Evolutionary conservation across 2,329 filamentous ascomycete species (phyloP).

Genomic region (Albifimbria verrucaria): DNA sequence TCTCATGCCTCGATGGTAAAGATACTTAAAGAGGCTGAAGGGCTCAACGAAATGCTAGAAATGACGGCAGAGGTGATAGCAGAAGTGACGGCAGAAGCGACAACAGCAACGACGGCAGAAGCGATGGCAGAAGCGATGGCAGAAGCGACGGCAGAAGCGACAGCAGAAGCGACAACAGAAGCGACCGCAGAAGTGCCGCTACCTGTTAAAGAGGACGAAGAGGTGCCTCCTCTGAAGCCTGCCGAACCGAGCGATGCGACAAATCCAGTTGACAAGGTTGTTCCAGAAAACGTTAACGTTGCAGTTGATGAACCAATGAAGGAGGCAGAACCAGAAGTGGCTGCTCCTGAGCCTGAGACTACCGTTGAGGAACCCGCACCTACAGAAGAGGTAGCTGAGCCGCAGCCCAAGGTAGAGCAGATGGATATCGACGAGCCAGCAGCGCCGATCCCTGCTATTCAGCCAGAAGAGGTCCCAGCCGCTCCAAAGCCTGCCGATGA

Average conservation of each 20-base stretch:
- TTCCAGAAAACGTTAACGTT: background rate
- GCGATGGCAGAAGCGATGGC: slow-evolving; percentile 3
- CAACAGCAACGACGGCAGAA: background rate
- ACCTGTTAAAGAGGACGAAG: background rate
- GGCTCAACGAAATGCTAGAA: slow-evolving; percentile 39
- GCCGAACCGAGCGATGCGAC: too few species aligned
- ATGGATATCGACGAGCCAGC: slow-evolving; percentile 34
- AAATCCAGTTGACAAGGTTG: background rate
- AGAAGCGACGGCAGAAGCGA: background rate
- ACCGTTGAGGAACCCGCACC: slow-evolving; percentile 10
- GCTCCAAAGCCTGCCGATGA: background rate
- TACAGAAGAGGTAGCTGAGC: slow-evolving; percentile 10
- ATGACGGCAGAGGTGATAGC: slow-evolving; percentile 5
- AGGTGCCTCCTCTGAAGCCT: too few species aligned
- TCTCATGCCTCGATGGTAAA: slow-evolving; percentile 47
- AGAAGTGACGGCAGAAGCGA: slow-evolving; percentile 9
- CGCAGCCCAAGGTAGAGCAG: slow-evolving; percentile 36
- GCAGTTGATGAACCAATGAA: background rate
- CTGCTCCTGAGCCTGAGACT: background rate
- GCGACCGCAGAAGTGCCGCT: slow-evolving; percentile 1
- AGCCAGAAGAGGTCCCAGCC: slow-evolving; percentile 6
- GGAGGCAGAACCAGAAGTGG: slow-evolving; percentile 8
- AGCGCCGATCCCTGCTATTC: slow-evolving; percentile 5
- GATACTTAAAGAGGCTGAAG: slow-evolving; percentile 43
- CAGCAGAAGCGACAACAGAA: slow-evolving; percentile 1